A percentile compares a stretch with the other conserved stretches of the same genome.
phyloP scores from a whole-genome alignment of 2,329 filamentous ascomycete species.

The Tricladium varicosporioides region DNA sequence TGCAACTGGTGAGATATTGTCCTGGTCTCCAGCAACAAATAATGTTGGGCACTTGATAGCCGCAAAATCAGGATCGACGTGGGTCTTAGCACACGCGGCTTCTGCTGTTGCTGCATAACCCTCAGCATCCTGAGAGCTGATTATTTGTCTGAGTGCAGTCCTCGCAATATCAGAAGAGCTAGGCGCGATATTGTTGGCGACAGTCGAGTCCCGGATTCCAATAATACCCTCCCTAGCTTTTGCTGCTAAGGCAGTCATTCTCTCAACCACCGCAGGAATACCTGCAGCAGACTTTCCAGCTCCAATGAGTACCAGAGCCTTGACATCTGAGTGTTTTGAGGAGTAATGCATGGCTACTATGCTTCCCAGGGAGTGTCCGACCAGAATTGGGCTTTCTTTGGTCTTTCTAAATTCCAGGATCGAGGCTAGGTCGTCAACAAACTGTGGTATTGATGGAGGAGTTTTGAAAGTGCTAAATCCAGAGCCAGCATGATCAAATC shows the following conservation, averaged over 20 bases:
- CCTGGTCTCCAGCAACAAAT: slow-evolving; percentile 34
- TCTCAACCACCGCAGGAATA: slow-evolving; percentile 32
- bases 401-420: slow-evolving; percentile 9
- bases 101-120: slow-evolving; percentile 36
- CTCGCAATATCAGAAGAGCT: slow-evolving; percentile 24
- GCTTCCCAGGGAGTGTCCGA: slow-evolving; percentile 38
- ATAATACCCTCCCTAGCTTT: slow-evolving; percentile 31
- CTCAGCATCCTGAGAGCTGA: slow-evolving; percentile 33
- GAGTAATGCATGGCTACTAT: slow-evolving; percentile 38
- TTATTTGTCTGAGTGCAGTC: slow-evolving; percentile 30
- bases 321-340: slow-evolving; percentile 26
- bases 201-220: slow-evolving; percentile 29
- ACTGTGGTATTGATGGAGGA: slow-evolving; percentile 16
- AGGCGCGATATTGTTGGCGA: slow-evolving; percentile 32
- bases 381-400: slow-evolving; percentile 23
- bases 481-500: slow-evolving; percentile 20
- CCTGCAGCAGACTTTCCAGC: slow-evolving; percentile 32
- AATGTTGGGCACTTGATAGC: slow-evolving; percentile 32
- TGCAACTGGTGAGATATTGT: slow-evolving; percentile 32
- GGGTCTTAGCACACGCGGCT: slow-evolving; percentile 29
- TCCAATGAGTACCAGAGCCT: slow-evolving; percentile 35
- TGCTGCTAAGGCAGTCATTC: slow-evolving; percentile 32
- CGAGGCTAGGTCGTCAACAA: slow-evolving; percentile 17
- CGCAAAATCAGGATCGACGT: slow-evolving; percentile 35
- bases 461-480: slow-evolving; percentile 21